phyloP scores from a whole-genome alignment of 2,329 filamentous ascomycete genomes.

The Orbilia ellipsospora region DNA sequence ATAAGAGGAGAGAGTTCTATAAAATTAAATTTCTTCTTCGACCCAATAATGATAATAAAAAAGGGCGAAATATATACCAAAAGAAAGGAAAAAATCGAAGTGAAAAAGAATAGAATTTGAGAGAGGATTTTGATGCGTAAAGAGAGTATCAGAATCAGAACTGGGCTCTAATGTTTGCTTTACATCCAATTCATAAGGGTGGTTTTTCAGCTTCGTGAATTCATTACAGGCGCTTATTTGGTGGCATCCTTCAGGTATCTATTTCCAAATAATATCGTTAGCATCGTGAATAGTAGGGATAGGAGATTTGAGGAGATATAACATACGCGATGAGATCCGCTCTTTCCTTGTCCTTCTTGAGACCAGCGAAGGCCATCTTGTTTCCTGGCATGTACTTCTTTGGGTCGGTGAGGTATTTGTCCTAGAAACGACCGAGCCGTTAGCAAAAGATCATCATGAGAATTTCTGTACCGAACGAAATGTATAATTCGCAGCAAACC shows the following conservation, averaged over 20 bases:
- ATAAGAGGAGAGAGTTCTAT: constrained; percentile 40
- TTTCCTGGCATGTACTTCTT: constrained; percentile 99
- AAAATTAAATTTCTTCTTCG: constrained; percentile 12
- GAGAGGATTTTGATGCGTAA: not conserved
- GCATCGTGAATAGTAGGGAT: not conserved
- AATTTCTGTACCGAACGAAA: too few species aligned
- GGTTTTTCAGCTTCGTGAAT: constrained; percentile 12
- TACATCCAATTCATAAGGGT: constrained; percentile 6
- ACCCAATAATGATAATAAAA: not conserved
- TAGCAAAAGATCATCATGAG: too few species aligned
- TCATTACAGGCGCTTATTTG: constrained; percentile 18
- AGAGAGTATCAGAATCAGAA: not conserved
- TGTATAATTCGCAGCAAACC: not conserved
- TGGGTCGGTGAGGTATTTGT: constrained; percentile 99
- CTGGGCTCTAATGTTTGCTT: not conserved
- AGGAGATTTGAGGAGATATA: not conserved
- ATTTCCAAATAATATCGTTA: not conserved
- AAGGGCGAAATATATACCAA: not conserved
- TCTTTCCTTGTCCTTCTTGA: constrained; percentile 99
- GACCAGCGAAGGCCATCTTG: constrained; percentile 99
- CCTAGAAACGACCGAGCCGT: constrained; percentile 67
- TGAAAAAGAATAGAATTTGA: not conserved
- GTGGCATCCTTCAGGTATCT: constrained; percentile 43
- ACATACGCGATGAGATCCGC: constrained; percentile 98
- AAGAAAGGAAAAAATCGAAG: constrained; percentile 25